Percentiles rank a stretch among this genome's conserved stretches.
Evolutionary conservation across 2,329 filamentous ascomycete species (phyloP).

Genomic region (Neurospora sp.): DNA sequence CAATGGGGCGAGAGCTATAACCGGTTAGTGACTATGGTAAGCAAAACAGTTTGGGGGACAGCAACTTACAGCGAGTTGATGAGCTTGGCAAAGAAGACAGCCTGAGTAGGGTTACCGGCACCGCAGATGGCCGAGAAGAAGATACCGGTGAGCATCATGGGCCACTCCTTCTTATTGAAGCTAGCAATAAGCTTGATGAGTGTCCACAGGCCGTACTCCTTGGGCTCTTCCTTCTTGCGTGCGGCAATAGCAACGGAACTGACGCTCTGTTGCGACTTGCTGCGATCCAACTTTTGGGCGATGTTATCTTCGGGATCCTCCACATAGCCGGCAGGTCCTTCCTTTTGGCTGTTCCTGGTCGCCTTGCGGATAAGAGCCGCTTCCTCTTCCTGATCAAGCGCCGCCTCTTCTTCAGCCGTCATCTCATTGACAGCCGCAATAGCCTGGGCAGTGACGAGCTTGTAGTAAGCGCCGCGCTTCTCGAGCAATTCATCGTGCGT

Average conservation of each 20-base stretch:
- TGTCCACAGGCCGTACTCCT: slow-evolving; percentile 61
- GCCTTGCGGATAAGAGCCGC: slow-evolving; percentile 39
- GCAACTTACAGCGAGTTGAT: slow-evolving; percentile 56
- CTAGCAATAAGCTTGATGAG: slow-evolving; percentile 68
- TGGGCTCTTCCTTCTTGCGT: slow-evolving; percentile 33
- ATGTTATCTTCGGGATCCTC: slow-evolving; percentile 55
- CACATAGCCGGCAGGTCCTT: slow-evolving; percentile 27
- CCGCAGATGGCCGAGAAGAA: slow-evolving; percentile 68
- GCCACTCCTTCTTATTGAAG: slow-evolving; percentile 68
- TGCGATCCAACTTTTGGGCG: slow-evolving; percentile 45
- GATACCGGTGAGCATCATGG: slow-evolving; percentile 63
- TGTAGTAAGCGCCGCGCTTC: slow-evolving; percentile 63
- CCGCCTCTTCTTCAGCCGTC: slow-evolving; percentile 39
- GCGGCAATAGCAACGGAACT: slow-evolving; percentile 63
- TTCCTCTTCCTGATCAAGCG: slow-evolving; percentile 42
- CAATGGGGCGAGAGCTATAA: slow-evolving; percentile 15
- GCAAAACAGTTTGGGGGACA: background rate
- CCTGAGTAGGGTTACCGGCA: slow-evolving; percentile 52
- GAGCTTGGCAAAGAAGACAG: slow-evolving; percentile 82
- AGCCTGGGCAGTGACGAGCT: slow-evolving; percentile 79
- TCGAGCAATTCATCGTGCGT: slow-evolving; percentile 72
- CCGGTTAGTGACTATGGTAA: slow-evolving; percentile 8
- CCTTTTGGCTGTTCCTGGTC: slow-evolving; percentile 25
- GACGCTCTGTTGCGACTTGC: slow-evolving; percentile 44
- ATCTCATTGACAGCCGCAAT: slow-evolving; percentile 54